These are phyloP conservation scores for Ophiorrhiza pumila DNA, from an alignment of 257 asterid genomes.

Conservation along the genomic window DNA sequence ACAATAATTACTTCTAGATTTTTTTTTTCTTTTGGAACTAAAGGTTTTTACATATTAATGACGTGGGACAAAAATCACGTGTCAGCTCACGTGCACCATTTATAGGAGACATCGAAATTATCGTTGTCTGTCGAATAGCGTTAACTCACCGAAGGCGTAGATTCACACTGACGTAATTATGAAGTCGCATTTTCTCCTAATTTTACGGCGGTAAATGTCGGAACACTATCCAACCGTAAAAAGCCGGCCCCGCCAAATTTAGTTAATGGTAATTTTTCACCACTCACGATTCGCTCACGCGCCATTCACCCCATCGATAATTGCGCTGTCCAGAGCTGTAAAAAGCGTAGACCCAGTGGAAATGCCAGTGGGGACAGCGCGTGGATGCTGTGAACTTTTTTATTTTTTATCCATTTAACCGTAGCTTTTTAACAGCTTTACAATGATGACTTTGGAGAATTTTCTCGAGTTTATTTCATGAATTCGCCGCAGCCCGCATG, in stretches of 20 bases:
- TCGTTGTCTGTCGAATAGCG: slow-evolving; percentile 17
- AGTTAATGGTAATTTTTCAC: background rate
- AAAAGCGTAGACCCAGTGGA: slow-evolving; percentile 22
- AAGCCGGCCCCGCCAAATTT: slow-evolving; percentile 36
- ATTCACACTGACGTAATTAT: slow-evolving; percentile 29
- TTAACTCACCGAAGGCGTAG: slow-evolving; percentile 30
- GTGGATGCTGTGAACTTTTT: slow-evolving; percentile 33
- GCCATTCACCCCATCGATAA: slow-evolving; percentile 32
- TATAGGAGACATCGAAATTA: slow-evolving; percentile 15
- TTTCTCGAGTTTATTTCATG: slow-evolving; percentile 17
- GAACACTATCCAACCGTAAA: slow-evolving; percentile 24
- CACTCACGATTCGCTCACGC: slow-evolving; percentile 44
- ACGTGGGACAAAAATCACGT: slow-evolving; percentile 20
- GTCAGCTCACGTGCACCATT: slow-evolving; percentile 32
- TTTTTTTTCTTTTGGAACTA: too few relatives aligned
- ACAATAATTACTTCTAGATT: too few relatives aligned
- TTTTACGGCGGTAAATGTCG: slow-evolving; percentile 13
- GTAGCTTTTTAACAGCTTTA: slow-evolving; percentile 42
- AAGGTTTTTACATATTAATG: background rate
- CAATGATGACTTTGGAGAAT: slow-evolving; percentile 29
- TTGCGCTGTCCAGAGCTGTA: slow-evolving; percentile 34
- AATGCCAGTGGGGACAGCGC: slow-evolving; percentile 62
- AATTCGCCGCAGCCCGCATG: slow-evolving; percentile 11
- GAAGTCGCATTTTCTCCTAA: slow-evolving; percentile 32
- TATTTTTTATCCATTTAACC: slow-evolving; percentile 18